A percentile compares a stretch with the other conserved stretches of the same genome.
These are phyloP conservation scores for Prunus armeniaca DNA, from an alignment of 306 rosid genomes.

Conservation along the genomic window DNA sequence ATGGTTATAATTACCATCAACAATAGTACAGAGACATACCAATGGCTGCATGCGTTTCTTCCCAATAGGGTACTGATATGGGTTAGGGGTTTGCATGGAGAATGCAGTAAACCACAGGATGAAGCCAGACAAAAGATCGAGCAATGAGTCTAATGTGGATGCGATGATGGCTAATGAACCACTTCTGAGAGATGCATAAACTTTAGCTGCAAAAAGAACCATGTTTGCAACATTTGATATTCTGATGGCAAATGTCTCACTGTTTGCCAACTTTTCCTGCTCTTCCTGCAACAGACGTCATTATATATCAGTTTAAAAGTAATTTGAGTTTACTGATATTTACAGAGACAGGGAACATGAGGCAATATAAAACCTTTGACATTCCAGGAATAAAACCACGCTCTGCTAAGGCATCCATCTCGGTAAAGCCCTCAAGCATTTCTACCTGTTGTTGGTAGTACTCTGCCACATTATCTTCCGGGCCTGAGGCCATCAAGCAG, in stretches of 20 bases:
- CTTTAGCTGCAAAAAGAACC: conserved; percentile 88
- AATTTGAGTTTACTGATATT: neutral
- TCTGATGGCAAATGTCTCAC: conserved; percentile 91
- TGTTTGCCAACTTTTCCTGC: conserved; percentile 69
- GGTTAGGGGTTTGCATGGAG: conserved; percentile 97
- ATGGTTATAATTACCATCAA: neutral
- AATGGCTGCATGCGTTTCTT: conserved; percentile 96
- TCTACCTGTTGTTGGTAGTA: conserved; percentile 97
- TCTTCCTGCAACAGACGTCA: conserved; percentile 65
- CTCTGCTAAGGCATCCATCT: conserved; percentile 87
- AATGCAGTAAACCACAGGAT: conserved; percentile 99
- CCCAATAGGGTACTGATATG: conserved; percentile 96
- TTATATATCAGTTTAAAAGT: conserved; percentile 23
- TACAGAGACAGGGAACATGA: neutral
- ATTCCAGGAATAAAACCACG: conserved; percentile 84
- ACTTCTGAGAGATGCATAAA: conserved; percentile 85
- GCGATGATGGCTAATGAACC: conserved; percentile 98
- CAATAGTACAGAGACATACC: conserved; percentile 48
- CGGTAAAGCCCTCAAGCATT: conserved; percentile 93
- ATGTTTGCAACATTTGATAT: conserved; percentile 87
- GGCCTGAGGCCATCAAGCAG: conserved; percentile 48
- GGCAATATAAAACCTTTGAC: conserved; percentile 63
- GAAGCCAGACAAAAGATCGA: conserved; percentile 95
- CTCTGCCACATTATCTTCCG: conserved; percentile 84
- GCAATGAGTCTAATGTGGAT: conserved; percentile 94